phyloP scores from a whole-genome alignment of 805 yeast species.

The Suhomyces prunicola region DNA sequence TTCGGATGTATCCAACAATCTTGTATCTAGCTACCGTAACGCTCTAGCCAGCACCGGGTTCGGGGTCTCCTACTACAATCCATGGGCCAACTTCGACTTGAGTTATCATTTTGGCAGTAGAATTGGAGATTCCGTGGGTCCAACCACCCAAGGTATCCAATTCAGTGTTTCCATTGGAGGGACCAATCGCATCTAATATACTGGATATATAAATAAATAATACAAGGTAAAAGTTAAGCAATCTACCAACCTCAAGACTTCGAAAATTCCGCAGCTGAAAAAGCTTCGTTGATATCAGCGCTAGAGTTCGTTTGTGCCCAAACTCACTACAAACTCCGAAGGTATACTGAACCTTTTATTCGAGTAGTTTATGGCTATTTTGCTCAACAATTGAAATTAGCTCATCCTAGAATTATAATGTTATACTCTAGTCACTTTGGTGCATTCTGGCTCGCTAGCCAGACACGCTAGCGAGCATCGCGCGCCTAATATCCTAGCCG shows the following conservation, averaged over 20 bases:
- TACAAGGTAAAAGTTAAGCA: too few relatives aligned
- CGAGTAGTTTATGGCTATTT: too few relatives aligned
- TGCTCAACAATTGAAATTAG: neutral
- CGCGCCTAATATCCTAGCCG: neutral
- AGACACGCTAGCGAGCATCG: neutral
- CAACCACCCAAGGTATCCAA: constrained; percentile 26
- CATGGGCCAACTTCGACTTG: constrained; percentile 41
- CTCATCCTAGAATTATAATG: neutral
- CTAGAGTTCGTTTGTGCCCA: too few relatives aligned
- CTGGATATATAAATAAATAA: neutral
- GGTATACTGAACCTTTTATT: too few relatives aligned
- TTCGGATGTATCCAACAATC: constrained; percentile 50
- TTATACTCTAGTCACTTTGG: too few relatives aligned
- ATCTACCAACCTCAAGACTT: too few relatives aligned
- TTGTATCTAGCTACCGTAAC: constrained; percentile 17
- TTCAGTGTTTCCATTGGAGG: constrained; percentile 40
- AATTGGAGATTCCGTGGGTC: constrained; percentile 9
- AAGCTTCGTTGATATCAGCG: too few relatives aligned
- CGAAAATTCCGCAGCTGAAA: too few relatives aligned
- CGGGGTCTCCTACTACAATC: constrained; percentile 37
- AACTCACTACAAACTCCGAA: too few relatives aligned
- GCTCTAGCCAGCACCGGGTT: constrained; percentile 30
- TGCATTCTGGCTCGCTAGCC: neutral
- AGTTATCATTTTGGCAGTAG: constrained; percentile 36
- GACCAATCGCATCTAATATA: constrained; percentile 16